phyloP scores from a whole-genome alignment of 768 basidiomycete species.

The Agaricus bisporus region DNA sequence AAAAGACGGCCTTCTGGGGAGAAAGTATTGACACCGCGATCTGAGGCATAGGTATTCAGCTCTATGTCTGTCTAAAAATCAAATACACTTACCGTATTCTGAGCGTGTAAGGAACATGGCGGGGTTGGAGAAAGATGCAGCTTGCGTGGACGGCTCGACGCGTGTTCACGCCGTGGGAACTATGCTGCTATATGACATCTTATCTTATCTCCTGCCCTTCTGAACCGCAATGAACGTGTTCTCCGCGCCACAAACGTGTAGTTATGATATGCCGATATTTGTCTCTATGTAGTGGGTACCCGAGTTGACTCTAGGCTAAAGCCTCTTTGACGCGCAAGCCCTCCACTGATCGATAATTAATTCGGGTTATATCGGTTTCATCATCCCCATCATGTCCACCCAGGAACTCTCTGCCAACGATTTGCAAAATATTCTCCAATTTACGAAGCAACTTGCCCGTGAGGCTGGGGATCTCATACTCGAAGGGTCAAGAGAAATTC shows the following conservation, averaged over 20 bases:
- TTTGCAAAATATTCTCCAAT: constrained; percentile 60
- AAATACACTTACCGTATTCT: constrained; percentile 69
- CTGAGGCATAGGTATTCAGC: constrained; percentile 29
- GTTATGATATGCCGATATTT: not conserved
- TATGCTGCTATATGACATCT: constrained; percentile 19
- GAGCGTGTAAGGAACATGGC: constrained; percentile 92
- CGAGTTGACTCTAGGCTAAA: not conserved
- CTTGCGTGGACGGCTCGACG: constrained; percentile 34
- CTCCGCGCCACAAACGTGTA: not conserved
- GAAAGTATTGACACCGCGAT: constrained; percentile 98
- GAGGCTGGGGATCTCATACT: constrained; percentile 72
- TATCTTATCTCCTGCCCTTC: constrained; percentile 18
- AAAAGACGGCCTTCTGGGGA: constrained; percentile 97
- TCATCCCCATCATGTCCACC: constrained; percentile 24
- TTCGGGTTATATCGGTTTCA: not conserved
- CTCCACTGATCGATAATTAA: constrained; percentile 1
- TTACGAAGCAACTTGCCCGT: constrained; percentile 65
- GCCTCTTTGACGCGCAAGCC: not conserved
- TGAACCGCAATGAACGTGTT: not conserved
- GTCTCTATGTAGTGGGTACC: not conserved
- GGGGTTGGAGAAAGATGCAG: constrained; percentile 18
- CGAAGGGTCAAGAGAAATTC: constrained; percentile 72
- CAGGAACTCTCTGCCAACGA: constrained; percentile 34
- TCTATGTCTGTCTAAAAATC: no score
- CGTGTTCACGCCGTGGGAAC: constrained; percentile 43